phyloP scores from a whole-genome alignment of 139 green algal species.

The Chlamydomonas eustigma region DNA sequence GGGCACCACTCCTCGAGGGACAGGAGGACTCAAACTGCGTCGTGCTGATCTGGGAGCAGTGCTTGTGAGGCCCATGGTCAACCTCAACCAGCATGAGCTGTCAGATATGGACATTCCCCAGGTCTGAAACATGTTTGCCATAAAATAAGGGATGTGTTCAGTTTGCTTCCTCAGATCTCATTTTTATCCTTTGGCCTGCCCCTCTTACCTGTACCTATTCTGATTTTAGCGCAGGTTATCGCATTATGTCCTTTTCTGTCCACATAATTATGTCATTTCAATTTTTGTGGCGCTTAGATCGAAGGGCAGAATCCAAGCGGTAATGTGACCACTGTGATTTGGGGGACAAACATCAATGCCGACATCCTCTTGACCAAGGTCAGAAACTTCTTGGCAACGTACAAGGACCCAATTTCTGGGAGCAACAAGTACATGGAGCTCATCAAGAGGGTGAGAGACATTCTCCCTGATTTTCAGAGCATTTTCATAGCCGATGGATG shows the following conservation, averaged over 20 bases:
- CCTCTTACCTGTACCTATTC: too few species aligned
- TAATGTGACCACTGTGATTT: slow-evolving; percentile 79
- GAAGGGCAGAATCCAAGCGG: too few species aligned
- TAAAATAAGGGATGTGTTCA: too few species aligned
- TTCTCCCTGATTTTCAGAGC: neutral
- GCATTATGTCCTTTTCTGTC: too few species aligned
- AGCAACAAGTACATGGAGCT: slow-evolving; percentile 55
- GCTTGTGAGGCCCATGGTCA: neutral
- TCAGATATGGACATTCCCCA: neutral
- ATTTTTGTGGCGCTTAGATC: too few species aligned
- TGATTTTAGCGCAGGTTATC: too few species aligned
- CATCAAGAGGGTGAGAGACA: slow-evolving; percentile 40
- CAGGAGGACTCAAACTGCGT: neutral
- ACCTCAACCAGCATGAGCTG: neutral
- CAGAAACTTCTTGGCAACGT: slow-evolving; percentile 67
- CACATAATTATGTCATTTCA: too few species aligned
- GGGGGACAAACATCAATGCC: slow-evolving; percentile 82
- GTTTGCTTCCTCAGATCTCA: too few species aligned
- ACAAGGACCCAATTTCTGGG: slow-evolving; percentile 34
- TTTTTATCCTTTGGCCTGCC: too few species aligned
- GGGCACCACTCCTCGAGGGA: too few species aligned
- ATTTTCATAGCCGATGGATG: neutral
- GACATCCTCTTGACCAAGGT: slow-evolving; percentile 43
- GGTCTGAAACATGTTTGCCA: too few species aligned
- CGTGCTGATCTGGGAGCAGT: neutral